phyloP scores from a whole-genome alignment of 2,329 filamentous ascomycete genomes.

The Cordyceps cateniannulata region DNA sequence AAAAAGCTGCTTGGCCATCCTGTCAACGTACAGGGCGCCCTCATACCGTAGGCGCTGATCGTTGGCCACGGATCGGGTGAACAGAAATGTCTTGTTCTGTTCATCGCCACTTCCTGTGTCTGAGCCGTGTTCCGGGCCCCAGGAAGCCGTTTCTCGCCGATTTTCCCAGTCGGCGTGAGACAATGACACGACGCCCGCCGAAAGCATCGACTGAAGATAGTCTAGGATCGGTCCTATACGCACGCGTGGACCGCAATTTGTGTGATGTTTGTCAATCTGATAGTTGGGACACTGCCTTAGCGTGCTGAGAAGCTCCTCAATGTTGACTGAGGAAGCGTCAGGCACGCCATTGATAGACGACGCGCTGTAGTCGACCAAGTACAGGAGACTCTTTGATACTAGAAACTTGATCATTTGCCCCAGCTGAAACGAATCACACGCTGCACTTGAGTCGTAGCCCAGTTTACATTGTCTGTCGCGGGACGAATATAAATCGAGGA shows the following conservation, averaged over 20 bases:
- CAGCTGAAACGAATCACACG: constrained; percentile 73
- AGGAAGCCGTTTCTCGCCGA: constrained; percentile 32
- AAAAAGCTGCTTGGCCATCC: constrained; percentile 47
- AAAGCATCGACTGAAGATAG: constrained; percentile 52
- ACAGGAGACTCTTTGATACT: constrained; percentile 52
- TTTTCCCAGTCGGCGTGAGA: constrained; percentile 40
- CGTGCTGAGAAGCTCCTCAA: constrained; percentile 52
- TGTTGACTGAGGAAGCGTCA: constrained; percentile 50
- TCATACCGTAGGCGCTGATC: constrained; percentile 45
- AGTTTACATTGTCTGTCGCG: constrained; percentile 63
- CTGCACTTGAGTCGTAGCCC: constrained; percentile 64
- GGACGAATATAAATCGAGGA: constrained; percentile 60
- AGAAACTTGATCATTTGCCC: constrained; percentile 73
- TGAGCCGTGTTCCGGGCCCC: constrained; percentile 24
- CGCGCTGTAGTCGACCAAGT: constrained; percentile 50
- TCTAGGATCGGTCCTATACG: constrained; percentile 61
- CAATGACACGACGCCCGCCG: constrained; percentile 38
- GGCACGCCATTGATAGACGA: constrained; percentile 37
- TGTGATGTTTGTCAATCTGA: constrained; percentile 67
- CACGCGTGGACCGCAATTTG: constrained; percentile 64
- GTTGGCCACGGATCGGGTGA: constrained; percentile 43
- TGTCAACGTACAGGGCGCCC: constrained; percentile 42
- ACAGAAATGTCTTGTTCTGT: constrained; percentile 32
- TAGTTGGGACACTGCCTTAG: constrained; percentile 64
- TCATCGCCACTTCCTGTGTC: constrained; percentile 15